These are phyloP conservation scores for Verticillium dahliae DNA, from an alignment of 2,329 filamentous ascomycete genomes.

Conservation along the genomic window DNA sequence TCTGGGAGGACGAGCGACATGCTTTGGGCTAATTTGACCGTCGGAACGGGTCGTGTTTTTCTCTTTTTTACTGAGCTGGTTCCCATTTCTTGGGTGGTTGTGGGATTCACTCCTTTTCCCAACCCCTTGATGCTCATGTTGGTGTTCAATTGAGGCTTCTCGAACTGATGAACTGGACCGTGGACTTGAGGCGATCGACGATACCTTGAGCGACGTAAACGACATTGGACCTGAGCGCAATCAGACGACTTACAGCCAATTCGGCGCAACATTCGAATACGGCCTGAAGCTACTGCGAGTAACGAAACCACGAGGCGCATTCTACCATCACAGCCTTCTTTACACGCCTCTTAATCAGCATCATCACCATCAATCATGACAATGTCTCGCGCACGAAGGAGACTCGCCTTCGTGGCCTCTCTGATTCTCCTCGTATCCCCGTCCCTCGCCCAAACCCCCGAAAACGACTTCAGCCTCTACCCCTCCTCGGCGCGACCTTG, in stretches of 20 bases:
- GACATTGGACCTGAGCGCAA: background rate
- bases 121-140: background rate
- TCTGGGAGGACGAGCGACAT: background rate
- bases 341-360: background rate
- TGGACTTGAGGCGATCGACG: background rate
- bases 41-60: background rate
- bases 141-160: no score
- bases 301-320: no score
- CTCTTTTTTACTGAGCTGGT: background rate
- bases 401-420: conserved; percentile 10
- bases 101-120: background rate
- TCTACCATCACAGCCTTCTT: background rate
- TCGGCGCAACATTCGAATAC: background rate
- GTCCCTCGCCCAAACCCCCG: conserved; percentile 13
- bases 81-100: background rate
- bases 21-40: background rate
- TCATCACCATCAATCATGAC: background rate
- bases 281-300: background rate
- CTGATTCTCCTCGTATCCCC: conserved; percentile 18
- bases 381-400: conserved; percentile 6
- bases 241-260: background rate
- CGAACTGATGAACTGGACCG: background rate
- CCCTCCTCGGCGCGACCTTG: conserved; percentile 34
- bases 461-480: conserved; percentile 37
- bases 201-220: background rate